These are phyloP conservation scores for Cladorrhinum samala DNA, from an alignment of 495 filamentous ascomycete genomes.

Conservation along the genomic window DNA sequence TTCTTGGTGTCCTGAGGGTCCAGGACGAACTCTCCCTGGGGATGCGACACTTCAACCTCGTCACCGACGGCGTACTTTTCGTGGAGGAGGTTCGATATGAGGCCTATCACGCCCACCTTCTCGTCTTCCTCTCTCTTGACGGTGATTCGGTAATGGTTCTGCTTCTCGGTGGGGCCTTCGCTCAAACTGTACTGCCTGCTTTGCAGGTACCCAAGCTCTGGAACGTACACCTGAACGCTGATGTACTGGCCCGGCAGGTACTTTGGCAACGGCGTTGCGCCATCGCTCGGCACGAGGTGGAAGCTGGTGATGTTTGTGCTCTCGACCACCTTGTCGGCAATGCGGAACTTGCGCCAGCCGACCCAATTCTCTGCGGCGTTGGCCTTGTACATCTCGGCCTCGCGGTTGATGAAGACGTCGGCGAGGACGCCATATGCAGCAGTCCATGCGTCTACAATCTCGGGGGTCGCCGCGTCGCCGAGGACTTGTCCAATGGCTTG, in stretches of 20 bases:
- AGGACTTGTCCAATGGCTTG: slow-evolving; percentile 62
- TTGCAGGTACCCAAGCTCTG: slow-evolving; percentile 53
- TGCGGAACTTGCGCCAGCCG: slow-evolving; percentile 61
- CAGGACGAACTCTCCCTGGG: slow-evolving; percentile 63
- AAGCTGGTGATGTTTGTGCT: slow-evolving; percentile 57
- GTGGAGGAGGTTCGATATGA: slow-evolving; percentile 66
- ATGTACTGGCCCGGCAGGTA: slow-evolving; percentile 69
- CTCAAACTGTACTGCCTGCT: slow-evolving; percentile 67
- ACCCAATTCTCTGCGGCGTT: slow-evolving; percentile 47
- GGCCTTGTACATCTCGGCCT: slow-evolving; percentile 53
- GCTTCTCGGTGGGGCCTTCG: slow-evolving; percentile 43
- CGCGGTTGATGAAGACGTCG: slow-evolving; percentile 57
- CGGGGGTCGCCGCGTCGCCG: slow-evolving; percentile 58
- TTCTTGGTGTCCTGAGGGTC: slow-evolving; percentile 31
- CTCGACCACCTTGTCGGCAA: slow-evolving; percentile 54
- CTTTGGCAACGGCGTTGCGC: slow-evolving; percentile 44
- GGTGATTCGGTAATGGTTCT: slow-evolving; percentile 60
- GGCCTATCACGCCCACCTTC: slow-evolving; percentile 44
- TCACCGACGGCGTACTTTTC: slow-evolving; percentile 54
- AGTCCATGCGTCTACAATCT: slow-evolving; percentile 62
- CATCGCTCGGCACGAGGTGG: slow-evolving; percentile 59
- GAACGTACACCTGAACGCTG: slow-evolving; percentile 52
- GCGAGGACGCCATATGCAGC: slow-evolving; percentile 60
- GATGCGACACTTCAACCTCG: slow-evolving; percentile 58
- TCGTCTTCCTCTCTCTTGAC: slow-evolving; percentile 58